Percentiles rank a stretch among this genome's conserved stretches.
Evolutionary conservation across 2,329 filamentous ascomycete species (phyloP).

Genomic region (Furcasterigmium sp.): DNA sequence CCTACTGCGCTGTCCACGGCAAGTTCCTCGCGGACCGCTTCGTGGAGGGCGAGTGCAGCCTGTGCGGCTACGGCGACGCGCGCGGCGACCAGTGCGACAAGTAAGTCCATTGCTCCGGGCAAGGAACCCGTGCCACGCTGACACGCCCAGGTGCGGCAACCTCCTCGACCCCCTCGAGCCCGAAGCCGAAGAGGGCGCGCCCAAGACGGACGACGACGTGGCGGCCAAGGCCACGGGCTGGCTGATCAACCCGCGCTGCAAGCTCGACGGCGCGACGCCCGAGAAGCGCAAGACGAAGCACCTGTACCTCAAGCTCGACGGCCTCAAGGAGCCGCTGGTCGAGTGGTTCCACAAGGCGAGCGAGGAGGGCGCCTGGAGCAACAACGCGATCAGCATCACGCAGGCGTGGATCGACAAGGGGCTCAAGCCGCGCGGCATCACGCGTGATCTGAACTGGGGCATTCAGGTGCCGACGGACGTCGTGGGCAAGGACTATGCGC

Average conservation of each 20-base stretch:
- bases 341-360: conserved; percentile 72
- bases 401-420: conserved; percentile 80
- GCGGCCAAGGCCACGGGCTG: conserved; percentile 32
- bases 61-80: conserved; percentile 67
- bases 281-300: conserved; percentile 82
- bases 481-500: conserved; percentile 46
- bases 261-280: conserved; percentile 79
- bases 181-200: conserved; percentile 27
- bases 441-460: conserved; percentile 89
- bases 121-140: not conserved
- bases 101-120: not conserved
- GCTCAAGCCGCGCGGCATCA: conserved; percentile 81
- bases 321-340: conserved; percentile 70
- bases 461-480: conserved; percentile 47
- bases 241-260: conserved; percentile 82
- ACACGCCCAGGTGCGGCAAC: conserved; percentile 54
- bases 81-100: conserved; percentile 67
- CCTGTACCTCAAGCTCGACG: conserved; percentile 82
- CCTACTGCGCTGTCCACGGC: conserved; percentile 68
- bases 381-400: conserved; percentile 71
- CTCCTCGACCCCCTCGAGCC: conserved; percentile 66
- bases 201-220: conserved; percentile 19
- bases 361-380: conserved; percentile 69
- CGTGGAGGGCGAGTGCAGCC: conserved; percentile 73
- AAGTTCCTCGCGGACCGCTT: conserved; percentile 83